phyloP scores from a whole-genome alignment of 176 grass and related monocot species.

The Carex cristatella region DNA sequence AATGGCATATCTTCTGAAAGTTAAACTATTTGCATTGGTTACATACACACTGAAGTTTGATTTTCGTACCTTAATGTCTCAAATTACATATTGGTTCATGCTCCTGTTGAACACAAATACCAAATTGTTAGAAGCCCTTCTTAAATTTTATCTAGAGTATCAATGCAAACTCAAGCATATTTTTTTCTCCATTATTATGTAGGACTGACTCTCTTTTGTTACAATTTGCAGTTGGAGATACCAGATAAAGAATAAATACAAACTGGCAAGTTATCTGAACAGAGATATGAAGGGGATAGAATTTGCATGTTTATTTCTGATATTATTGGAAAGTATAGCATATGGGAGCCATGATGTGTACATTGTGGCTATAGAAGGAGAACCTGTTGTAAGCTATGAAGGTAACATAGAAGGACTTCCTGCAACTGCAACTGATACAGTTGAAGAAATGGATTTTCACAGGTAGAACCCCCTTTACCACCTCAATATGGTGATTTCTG shows the following conservation, averaged over 20 bases:
- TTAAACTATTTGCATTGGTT: not conserved
- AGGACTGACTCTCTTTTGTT: not conserved
- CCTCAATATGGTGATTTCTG: not conserved
- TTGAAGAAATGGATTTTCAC: conserved; percentile 73
- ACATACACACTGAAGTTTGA: not conserved
- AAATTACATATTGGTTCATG: not conserved
- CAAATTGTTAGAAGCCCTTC: not conserved
- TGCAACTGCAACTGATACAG: conserved; percentile 51
- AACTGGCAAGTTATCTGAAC: not conserved
- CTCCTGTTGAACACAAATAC: not conserved
- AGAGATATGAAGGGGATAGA: conserved; percentile 45
- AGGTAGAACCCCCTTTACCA: conserved; percentile 26
- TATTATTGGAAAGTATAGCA: conserved; percentile 37
- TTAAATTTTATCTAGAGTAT: not conserved
- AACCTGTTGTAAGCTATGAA: conserved; percentile 74
- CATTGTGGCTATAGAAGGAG: conserved; percentile 81
- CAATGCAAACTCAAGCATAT: not conserved
- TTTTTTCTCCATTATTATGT: not conserved
- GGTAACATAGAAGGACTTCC: conserved; percentile 71
- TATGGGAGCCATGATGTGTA: conserved; percentile 78
- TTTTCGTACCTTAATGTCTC: not conserved
- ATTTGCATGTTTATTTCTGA: conserved; percentile 38
- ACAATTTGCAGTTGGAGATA: conserved; percentile 19
- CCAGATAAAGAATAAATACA: not conserved
- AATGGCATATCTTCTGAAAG: not conserved